Base-by-base conservation (phyloP, 1,139 yeast genomes). In the Pneumocystis oryctolagi region DNA sequence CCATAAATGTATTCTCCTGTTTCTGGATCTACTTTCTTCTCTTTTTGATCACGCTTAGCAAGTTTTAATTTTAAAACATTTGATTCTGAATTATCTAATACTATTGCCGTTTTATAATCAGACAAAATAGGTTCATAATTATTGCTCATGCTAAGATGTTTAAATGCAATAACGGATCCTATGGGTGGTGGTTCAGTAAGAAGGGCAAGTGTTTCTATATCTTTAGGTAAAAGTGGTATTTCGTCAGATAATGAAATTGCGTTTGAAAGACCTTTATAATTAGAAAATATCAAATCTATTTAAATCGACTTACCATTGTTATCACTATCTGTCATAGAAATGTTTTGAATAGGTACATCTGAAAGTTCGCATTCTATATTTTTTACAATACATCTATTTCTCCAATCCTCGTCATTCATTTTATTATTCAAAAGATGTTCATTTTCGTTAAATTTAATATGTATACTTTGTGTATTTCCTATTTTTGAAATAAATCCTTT, bases 151-250 rank as follows among this genome's bases (percentile, higher is more conserved):
- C 42, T 25, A 35, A 57, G 42, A 18, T 57, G 59, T 57, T 57
- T 57, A 30, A 57, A 57, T 20, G 42, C 59, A 35, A 57, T 25
- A 39, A 57, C 30, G 14, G 59, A 57, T 35, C 42, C 42, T 57
- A 57, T 25, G 6, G 40, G 18, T 35, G 59, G 59, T 20, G 42
- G 59, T 2, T 35, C 25, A 12, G 35, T 39, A 12, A 35, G 59
- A 25, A 30, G 34, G 20, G 28, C 6, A 57, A 57, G 34, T 35
- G 59, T 57, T 14, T 35, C 42, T 39, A 39, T 35, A 57, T 57
- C 25, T 2, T 35, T 30, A 9, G 59, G 59, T 8, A 57, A 39
- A 57, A 6, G 37, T 8, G 59, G 59, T 16, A 57, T 35, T 8
- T 28, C 37, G 8, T 28, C 37, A 20, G 25, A 30, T 39, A 12